A percentile compares a stretch with the other conserved stretches of the same genome.
These are phyloP conservation scores for Yamadazyma mexicana DNA, from an alignment of 1,139 yeast genomes.

Conservation along the genomic window DNA sequence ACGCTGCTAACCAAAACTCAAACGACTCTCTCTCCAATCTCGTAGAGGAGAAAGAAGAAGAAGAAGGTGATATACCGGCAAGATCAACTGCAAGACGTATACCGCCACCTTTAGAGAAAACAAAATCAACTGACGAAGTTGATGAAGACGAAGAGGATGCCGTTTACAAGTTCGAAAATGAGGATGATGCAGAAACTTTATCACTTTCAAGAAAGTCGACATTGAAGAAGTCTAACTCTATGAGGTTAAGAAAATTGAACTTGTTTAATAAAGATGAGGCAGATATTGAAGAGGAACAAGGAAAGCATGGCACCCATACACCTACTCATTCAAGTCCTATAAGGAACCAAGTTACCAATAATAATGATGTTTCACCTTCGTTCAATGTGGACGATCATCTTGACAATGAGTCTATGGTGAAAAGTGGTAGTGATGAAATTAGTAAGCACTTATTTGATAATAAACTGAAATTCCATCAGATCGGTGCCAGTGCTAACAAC, in stretches of 20 bases:
- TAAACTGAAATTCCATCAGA: conserved; percentile 17
- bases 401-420: conserved; percentile 13
- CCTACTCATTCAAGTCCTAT: conserved; percentile 8
- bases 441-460: conserved; percentile 14
- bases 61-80: conserved; percentile 7
- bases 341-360: conserved; percentile 6
- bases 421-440: conserved; percentile 19
- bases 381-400: conserved; percentile 13
- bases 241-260: conserved; percentile 44
- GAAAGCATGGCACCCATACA: conserved; percentile 9
- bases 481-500: conserved; percentile 24
- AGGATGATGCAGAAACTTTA: conserved; percentile 26
- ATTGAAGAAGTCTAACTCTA: conserved; percentile 40
- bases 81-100: background rate
- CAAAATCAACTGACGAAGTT: background rate
- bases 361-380: conserved; percentile 15
- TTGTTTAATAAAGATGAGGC: conserved; percentile 26
- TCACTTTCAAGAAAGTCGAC: conserved; percentile 38
- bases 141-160: conserved; percentile 29
- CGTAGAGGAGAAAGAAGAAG: conserved; percentile 43
- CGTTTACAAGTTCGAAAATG: conserved; percentile 32
- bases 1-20: conserved; percentile 20
- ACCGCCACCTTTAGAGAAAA: background rate
- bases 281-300: conserved; percentile 15
- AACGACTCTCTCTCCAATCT: conserved; percentile 44